A percentile compares a stretch with the other conserved stretches of the same genome.
These are phyloP conservation scores for Neurospora terricola DNA, from an alignment of 495 filamentous ascomycete species.

Conservation along the genomic window DNA sequence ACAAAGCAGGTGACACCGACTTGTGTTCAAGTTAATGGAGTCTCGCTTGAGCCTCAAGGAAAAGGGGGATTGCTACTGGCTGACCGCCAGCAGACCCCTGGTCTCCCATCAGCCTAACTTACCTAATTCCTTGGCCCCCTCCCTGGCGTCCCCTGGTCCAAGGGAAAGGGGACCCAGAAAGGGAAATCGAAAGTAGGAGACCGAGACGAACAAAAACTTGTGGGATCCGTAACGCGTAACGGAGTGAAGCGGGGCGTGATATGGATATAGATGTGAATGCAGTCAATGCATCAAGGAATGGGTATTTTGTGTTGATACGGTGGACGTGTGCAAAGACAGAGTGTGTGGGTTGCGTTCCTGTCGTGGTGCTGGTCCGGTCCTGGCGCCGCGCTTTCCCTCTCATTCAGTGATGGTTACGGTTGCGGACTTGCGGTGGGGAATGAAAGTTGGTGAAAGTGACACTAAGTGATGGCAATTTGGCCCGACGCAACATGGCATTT, in stretches of 20 bases:
- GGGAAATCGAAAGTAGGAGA: background rate
- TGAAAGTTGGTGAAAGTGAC: background rate
- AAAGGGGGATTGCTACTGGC: background rate
- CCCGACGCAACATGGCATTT: slow-evolving; percentile 1
- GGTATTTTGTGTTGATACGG: background rate
- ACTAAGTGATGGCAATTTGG: background rate
- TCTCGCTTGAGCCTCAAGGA: background rate
- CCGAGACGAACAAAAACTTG: background rate
- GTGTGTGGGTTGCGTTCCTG: background rate
- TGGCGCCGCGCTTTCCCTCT: background rate
- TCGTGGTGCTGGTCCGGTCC: background rate
- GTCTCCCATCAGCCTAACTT: background rate
- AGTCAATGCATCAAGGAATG: background rate
- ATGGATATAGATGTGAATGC: background rate
- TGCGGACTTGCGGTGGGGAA: background rate
- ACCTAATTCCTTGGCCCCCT: background rate
- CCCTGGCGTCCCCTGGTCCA: background rate
- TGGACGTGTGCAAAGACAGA: background rate
- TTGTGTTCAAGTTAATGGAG: background rate
- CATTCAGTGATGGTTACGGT: background rate
- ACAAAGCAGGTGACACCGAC: background rate
- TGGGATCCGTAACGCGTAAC: background rate
- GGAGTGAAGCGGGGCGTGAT: background rate
- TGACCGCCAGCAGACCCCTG: background rate
- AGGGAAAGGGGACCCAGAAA: background rate